Evolutionary conservation across 2,329 filamentous ascomycete species (phyloP), one percentile per base, ranked within the genome.

Genomic region (Nannizziopsis arthrosporioides): DNA sequence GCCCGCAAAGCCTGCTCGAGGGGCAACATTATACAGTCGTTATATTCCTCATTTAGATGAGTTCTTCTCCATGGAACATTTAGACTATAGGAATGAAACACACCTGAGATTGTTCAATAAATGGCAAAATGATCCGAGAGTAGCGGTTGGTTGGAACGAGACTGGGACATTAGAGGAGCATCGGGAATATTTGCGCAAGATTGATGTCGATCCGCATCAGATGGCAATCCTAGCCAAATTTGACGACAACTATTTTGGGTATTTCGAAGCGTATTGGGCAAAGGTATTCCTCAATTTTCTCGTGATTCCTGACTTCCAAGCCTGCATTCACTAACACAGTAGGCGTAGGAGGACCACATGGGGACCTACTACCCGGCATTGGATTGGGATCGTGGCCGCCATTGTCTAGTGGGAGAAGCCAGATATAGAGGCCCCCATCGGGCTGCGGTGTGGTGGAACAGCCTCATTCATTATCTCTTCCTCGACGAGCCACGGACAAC

Each of bases 71-170:
- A 82, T 89, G 71, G 72, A 83, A 12, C 79, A 78, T 12, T 73
- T 89, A 1, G 81, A 89, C 63, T 84, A 77, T 64, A 59, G 72
- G 32, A 69, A 85, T 57, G 59, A 68, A 1, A 72, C 76, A 56
- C 83, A 90, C 64, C 66, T 88, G 44, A 66, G 70, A n/a, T 70
- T 86, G 2, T 89, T 90, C 70, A 80, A 88, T 65, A 73, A 73
- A 49, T 90, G 85, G 84, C 84, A 88, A 66, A 90, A 90, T 59
- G 84, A 88, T 61, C 84, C 84, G 44, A 82, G 84, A 44, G 85
- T 90, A 22, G 82, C 82, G 3, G 77, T 82, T 59, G 84, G 83
- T 4, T 89, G 85, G 84, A 84, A 86, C 59, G 80, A 85, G 68
- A 84, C 81, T 1, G 84, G 84, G 31, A 84, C 82, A 1, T 65